These are phyloP conservation scores for Globisporangium splendens DNA, from an alignment of 352 stramenopile species.

Conservation along the genomic window DNA sequence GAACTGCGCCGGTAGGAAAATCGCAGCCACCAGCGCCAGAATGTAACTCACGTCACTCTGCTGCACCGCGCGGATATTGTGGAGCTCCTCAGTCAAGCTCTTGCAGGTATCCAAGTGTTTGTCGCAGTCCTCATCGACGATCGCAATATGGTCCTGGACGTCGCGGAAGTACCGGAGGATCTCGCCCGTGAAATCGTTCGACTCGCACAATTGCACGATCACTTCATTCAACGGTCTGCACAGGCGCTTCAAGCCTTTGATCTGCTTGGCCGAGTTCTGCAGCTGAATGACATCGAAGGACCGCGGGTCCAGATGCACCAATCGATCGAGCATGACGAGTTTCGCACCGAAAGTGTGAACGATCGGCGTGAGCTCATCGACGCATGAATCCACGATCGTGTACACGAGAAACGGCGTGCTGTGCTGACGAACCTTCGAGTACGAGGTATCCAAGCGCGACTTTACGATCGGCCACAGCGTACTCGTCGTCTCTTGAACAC, in stretches of 20 bases:
- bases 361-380: slow-evolving; percentile 79
- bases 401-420: slow-evolving; percentile 69
- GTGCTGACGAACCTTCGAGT: slow-evolving; percentile 82
- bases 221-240: slow-evolving; percentile 75
- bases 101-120: slow-evolving; percentile 72
- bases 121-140: slow-evolving; percentile 79
- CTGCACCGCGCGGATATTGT: slow-evolving; percentile 56
- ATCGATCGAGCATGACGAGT: slow-evolving; percentile 61
- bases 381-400: slow-evolving; percentile 78
- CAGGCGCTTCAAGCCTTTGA: slow-evolving; percentile 70
- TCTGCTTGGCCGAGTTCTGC: slow-evolving; percentile 56
- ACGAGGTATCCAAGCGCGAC: slow-evolving; percentile 61
- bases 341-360: slow-evolving; percentile 70
- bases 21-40: slow-evolving; percentile 76
- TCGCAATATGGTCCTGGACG: slow-evolving; percentile 81
- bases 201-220: slow-evolving; percentile 63
- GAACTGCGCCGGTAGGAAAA: slow-evolving; percentile 85
- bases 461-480: slow-evolving; percentile 61
- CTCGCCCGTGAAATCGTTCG: slow-evolving; percentile 66
- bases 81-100: slow-evolving; percentile 58
- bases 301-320: slow-evolving; percentile 50
- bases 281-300: slow-evolving; percentile 61
- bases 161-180: slow-evolving; percentile 80
- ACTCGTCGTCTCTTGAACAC: slow-evolving; percentile 52
- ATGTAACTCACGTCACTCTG: slow-evolving; percentile 79